A percentile compares a stretch with the other conserved stretches of the same genome.
These are phyloP conservation scores for Tolypocladium nubicola DNA, from an alignment of 2,329 filamentous ascomycete species.

Conservation along the genomic window DNA sequence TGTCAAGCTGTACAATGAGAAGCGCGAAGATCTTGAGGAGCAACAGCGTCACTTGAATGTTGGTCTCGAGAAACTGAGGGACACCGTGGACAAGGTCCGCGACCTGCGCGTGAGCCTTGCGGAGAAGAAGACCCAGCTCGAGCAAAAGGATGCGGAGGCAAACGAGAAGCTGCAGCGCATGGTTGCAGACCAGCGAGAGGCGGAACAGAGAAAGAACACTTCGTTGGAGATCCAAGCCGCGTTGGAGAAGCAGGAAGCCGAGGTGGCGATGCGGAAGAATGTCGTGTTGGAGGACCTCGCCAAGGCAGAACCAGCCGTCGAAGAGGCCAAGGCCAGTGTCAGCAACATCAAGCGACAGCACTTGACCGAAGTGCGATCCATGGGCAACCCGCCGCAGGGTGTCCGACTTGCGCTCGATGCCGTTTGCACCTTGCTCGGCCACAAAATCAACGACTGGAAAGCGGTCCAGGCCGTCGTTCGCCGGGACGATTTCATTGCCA, in stretches of 20 bases:
- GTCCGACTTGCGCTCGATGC: conserved; percentile 89
- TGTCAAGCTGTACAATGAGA: conserved; percentile 93
- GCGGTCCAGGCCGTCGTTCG: conserved; percentile 80
- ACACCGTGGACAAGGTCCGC: conserved; percentile 94
- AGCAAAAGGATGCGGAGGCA: conserved; percentile 88
- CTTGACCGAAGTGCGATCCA: conserved; percentile 92
- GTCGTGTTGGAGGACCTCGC: conserved; percentile 83
- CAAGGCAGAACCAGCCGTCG: conserved; percentile 82
- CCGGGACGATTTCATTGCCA: conserved; percentile 92
- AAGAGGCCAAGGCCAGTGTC: conserved; percentile 89
- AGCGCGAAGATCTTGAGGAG: conserved; percentile 95
- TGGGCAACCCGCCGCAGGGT: conserved; percentile 84
- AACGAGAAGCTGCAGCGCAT: conserved; percentile 96
- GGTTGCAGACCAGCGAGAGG: conserved; percentile 91
- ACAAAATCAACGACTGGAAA: conserved; percentile 87
- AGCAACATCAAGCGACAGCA: conserved; percentile 98
- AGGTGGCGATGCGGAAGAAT: conserved; percentile 73
- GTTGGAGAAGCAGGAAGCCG: conserved; percentile 79
- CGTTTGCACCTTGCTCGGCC: conserved; percentile 89
- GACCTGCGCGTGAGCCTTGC: conserved; percentile 84
- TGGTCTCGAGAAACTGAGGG: conserved; percentile 90
- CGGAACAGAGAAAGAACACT: conserved; percentile 78
- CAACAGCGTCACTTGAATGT: conserved; percentile 98
- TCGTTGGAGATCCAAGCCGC: conserved; percentile 83
- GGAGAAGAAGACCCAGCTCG: conserved; percentile 86